Percentiles rank a stretch among this genome's conserved stretches.
Evolutionary conservation across 768 basidiomycete species (phyloP).

Genomic region (Leccinum variicolor): DNA sequence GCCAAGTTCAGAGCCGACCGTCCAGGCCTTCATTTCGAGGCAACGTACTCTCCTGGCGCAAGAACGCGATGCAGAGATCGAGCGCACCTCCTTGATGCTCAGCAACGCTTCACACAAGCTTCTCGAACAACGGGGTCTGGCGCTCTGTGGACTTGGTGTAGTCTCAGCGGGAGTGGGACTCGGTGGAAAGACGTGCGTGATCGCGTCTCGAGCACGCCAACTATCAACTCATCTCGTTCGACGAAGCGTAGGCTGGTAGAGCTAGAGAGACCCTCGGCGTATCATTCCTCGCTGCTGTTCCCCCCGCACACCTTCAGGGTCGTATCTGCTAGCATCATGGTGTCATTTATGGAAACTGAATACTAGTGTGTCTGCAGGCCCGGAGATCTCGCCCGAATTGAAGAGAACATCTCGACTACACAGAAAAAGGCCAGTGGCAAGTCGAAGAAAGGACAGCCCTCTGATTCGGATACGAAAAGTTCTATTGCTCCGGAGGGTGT

Average conservation of each 20-base stretch:
- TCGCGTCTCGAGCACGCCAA: neutral
- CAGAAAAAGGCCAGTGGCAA: conserved; percentile 43
- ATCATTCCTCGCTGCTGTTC: conserved; percentile 65
- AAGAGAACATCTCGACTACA: conserved; percentile 55
- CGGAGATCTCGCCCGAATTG: conserved; percentile 86
- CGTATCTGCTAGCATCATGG: conserved; percentile 7
- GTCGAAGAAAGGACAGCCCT: conserved; percentile 38
- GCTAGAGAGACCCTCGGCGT: conserved; percentile 78
- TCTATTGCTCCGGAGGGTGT: conserved; percentile 64
- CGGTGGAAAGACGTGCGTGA: conserved; percentile 82
- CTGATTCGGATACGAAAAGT: conserved; percentile 38
- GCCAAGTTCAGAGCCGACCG: conserved; percentile 22
- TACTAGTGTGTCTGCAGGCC: conserved; percentile 43
- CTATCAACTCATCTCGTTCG: conserved; percentile 18
- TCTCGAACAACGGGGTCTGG: conserved; percentile 86
- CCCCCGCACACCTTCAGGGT: conserved; percentile 87
- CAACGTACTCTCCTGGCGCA: conserved; percentile 62
- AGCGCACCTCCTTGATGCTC: conserved; percentile 71
- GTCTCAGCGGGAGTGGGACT: conserved; percentile 76
- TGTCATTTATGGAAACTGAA: conserved; percentile 6
- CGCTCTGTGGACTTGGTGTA: conserved; percentile 70
- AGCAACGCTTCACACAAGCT: conserved; percentile 81
- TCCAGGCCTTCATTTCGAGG: conserved; percentile 60
- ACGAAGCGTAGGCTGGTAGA: conserved; percentile 71
- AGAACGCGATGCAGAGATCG: conserved; percentile 85